Conservation (phyloP, 2,329 filamentous ascomycete genomes). For the Dendrostoma leiphaemia region DNA sequence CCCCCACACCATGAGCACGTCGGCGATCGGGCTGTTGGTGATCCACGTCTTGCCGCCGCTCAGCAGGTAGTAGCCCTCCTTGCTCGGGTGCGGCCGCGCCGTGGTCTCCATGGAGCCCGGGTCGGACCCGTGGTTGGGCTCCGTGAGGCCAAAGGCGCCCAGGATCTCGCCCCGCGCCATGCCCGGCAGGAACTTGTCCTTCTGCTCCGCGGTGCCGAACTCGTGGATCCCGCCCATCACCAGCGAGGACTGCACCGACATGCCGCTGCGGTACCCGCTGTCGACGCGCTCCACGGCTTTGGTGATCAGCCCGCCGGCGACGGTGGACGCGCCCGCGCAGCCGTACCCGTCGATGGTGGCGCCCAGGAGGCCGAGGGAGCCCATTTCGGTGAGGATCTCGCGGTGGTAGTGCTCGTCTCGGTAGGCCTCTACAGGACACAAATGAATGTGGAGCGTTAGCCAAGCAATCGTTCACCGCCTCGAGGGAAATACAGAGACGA, state of each 20-base stretch:
- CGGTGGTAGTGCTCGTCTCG: conserved; percentile 79
- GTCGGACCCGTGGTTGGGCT: conserved; percentile 86
- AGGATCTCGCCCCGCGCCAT: conserved; percentile 76
- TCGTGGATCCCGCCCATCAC: conserved; percentile 86
- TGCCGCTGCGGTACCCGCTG: conserved; percentile 81
- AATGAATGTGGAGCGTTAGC: too few species aligned
- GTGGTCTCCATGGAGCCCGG: conserved; percentile 82
- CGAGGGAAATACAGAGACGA: too few species aligned
- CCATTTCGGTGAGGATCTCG: conserved; percentile 81
- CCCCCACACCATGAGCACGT: conserved; percentile 84
- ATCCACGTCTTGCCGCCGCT: conserved; percentile 88
- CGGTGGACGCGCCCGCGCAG: conserved; percentile 78
- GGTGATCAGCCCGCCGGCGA: conserved; percentile 80
- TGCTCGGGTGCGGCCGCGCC: conserved; percentile 73
- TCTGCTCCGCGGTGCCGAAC: conserved; percentile 76
- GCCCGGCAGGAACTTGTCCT: conserved; percentile 72
- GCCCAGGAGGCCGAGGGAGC: conserved; percentile 76
- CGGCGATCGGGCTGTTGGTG: conserved; percentile 83
- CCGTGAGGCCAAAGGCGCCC: conserved; percentile 81
- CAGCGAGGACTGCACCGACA: conserved; percentile 84
- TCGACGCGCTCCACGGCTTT: conserved; percentile 84
- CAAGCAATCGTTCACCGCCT: too few species aligned
- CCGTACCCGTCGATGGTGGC: conserved; percentile 81
- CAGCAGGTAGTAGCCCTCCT: conserved; percentile 72
- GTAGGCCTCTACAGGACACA: conserved; percentile 39